phyloP scores from a whole-genome alignment of 257 asterid species.

The Mentha longifolia region DNA sequence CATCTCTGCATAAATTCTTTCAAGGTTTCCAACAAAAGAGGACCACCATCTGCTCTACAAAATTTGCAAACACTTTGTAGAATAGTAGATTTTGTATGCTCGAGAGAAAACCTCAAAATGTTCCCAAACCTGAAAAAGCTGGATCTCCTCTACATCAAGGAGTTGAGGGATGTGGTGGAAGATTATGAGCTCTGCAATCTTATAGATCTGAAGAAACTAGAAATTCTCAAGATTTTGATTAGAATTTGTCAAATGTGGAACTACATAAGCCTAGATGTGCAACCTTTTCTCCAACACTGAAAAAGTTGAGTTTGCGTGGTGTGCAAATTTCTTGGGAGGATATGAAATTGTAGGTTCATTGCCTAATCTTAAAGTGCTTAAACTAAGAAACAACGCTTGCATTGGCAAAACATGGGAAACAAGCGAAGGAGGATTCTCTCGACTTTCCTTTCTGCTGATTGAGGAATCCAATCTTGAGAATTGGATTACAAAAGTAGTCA shows the following conservation, averaged over 20 bases:
- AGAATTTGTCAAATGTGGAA: not conserved
- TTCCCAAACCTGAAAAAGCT: not conserved
- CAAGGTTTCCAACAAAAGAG: too few species aligned
- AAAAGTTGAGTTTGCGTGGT: not conserved
- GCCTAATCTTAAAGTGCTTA: constrained; percentile 1
- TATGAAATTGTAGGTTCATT: not conserved
- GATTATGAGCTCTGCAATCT: not conserved
- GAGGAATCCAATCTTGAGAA: too few species aligned
- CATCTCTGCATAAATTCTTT: too few species aligned
- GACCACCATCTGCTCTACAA: not conserved
- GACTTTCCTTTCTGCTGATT: not conserved
- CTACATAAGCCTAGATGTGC: not conserved
- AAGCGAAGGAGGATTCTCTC: not conserved
- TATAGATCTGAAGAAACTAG: not conserved
- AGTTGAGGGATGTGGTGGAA: not conserved
- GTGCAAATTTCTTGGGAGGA: not conserved
- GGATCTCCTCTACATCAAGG: not conserved
- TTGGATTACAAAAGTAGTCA: not conserved
- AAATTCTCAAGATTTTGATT: not conserved
- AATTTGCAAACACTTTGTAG: not conserved
- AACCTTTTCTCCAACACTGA: not conserved
- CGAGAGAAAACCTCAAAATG: too few species aligned
- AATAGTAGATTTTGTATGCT: not conserved
- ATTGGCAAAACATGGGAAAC: not conserved
- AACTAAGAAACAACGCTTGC: not conserved